phyloP scores from a whole-genome alignment of 1,139 yeast species.

The Blastobotrys malaysiensis region DNA sequence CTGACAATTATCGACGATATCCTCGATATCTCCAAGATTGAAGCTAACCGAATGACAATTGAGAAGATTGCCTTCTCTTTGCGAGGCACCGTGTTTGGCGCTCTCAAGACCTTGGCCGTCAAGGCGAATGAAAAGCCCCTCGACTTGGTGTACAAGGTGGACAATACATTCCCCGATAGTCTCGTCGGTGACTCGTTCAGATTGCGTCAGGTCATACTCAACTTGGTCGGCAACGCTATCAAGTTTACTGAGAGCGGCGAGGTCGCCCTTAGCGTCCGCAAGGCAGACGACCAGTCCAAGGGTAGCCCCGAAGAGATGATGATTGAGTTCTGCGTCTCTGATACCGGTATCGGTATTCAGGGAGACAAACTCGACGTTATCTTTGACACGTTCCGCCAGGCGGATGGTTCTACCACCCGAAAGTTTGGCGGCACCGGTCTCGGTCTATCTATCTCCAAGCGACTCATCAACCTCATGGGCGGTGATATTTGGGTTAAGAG shows the following conservation, averaged over 20 bases:
- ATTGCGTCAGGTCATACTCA: conserved; percentile 75
- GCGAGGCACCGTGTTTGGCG: conserved; percentile 83
- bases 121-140: conserved; percentile 81
- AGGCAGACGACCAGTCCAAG: conserved; percentile 35
- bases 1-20: conserved; percentile 84
- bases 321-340: conserved; percentile 79
- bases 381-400: conserved; percentile 86
- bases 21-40: conserved; percentile 85
- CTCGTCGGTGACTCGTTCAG: conserved; percentile 84
- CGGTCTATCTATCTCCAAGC: conserved; percentile 81
- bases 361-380: conserved; percentile 76
- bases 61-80: conserved; percentile 82
- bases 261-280: conserved; percentile 45
- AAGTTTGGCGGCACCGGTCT: conserved; percentile 90
- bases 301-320: conserved; percentile 53
- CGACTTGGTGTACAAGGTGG: conserved; percentile 75
- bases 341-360: conserved; percentile 85
- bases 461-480: conserved; percentile 83
- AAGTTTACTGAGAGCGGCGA: conserved; percentile 79
- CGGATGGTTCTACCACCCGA: conserved; percentile 87
- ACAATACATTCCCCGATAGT: conserved; percentile 80
- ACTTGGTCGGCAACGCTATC: conserved; percentile 82
- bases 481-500: conserved; percentile 86
- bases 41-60: conserved; percentile 87
- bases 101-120: conserved; percentile 79